phyloP scores from a whole-genome alignment of 257 asterid genomes.

The Leptodermis oblonga region DNA sequence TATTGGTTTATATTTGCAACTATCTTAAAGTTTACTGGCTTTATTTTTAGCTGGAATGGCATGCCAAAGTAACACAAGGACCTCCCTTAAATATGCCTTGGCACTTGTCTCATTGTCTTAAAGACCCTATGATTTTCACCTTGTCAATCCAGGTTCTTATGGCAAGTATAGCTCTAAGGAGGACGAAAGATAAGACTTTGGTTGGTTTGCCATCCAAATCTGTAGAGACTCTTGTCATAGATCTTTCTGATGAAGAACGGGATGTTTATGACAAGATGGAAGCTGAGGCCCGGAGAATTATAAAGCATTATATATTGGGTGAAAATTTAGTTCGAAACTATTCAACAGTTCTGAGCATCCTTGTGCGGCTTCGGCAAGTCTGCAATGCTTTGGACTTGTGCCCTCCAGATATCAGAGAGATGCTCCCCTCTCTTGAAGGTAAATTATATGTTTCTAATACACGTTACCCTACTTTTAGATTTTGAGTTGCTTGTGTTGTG shows the following conservation, averaged over 20 bases:
- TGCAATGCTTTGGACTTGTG: slow-evolving; percentile 51
- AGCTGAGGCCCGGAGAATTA: slow-evolving; percentile 52
- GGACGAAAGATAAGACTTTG: slow-evolving; percentile 67
- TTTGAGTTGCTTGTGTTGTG: slow-evolving; percentile 25
- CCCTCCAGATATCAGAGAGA: slow-evolving; percentile 40
- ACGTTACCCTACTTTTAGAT: slow-evolving; percentile 42
- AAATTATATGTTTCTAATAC: slow-evolving; percentile 5
- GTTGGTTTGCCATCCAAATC: slow-evolving; percentile 62
- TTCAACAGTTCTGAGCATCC: slow-evolving; percentile 61
- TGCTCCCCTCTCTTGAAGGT: slow-evolving; percentile 81
- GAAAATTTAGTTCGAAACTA: slow-evolving; percentile 39
- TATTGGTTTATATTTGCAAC: neutral
- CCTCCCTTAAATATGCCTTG: neutral
- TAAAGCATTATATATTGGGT: slow-evolving; percentile 39
- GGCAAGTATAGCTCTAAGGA: slow-evolving; percentile 75
- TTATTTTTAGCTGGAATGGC: neutral
- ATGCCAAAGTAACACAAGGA: neutral
- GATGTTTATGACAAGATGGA: slow-evolving; percentile 76
- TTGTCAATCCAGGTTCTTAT: slow-evolving; percentile 51
- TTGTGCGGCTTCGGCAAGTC: slow-evolving; percentile 73
- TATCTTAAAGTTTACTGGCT: neutral
- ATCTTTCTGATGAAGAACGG: slow-evolving; percentile 68
- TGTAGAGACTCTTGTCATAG: slow-evolving; percentile 52
- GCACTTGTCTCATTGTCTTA: neutral
- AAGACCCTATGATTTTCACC: neutral